Evolutionary conservation across 140 eudicot species (phyloP), one percentile per base, ranked within the genome.

Genomic region (Oenanthe javanica): DNA sequence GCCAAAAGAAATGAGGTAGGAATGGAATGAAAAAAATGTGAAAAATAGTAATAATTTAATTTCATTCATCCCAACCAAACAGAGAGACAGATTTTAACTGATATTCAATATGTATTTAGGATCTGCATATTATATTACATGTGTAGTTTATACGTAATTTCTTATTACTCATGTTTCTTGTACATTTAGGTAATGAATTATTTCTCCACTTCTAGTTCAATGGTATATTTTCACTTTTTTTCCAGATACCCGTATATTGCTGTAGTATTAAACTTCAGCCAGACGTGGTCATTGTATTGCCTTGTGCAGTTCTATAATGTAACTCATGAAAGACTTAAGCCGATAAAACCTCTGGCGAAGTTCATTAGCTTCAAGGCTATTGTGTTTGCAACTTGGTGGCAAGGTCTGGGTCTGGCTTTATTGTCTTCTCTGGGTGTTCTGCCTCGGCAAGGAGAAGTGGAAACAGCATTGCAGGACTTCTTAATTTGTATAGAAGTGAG

Each of bases 331-430:
- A 88, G 83, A 80, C 97, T 96, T 66, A 46, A 87, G 75, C 85
- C 93, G 9, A 96, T 96, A 85, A 91, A 87, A 78, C 99, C 98
- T 47, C 97, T 96, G 52, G 92, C 92, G 59, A 96, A 96, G 75
- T 96, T 96, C 87, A 87, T 96, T 46, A 93, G 99, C 89, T 96
- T 96, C 72, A 96, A 96, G 89, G 97, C 99, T 76, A 96, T 96
- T 76, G 99, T 96, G 36, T 96, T 96, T 72, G 99, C 99, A 47
- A 96, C 99, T 47, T 96, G 99, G 99, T 96, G 99, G 99, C 99
- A 96, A 91, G 98, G 98, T 43, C 93, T 96, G 5, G 98, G 93
- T 18, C 93, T 96, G 55, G 98, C 91, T 13, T 83, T 96, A 73
- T 81, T 91, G 82, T 91, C 97, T 80, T 67, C 86, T 81, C 79